These are phyloP conservation scores for Drechslerella dactyloides DNA, from an alignment of 2,329 filamentous ascomycete species.

Conservation along the genomic window DNA sequence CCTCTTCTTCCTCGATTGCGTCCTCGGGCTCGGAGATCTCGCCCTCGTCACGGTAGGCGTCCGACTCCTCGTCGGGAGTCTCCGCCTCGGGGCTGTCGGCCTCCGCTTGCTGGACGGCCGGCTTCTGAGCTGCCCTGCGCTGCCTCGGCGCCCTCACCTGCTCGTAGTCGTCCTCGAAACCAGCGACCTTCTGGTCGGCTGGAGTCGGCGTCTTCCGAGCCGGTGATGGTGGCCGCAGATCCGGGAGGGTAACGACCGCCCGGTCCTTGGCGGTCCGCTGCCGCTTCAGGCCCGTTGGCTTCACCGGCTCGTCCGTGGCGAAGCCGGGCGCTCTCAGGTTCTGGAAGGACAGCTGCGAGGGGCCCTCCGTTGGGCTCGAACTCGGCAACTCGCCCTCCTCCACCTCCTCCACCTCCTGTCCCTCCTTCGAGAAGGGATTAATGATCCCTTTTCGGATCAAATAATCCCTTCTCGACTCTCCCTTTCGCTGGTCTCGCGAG, in stretches of 20 bases:
- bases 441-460: slow-evolving; percentile 96
- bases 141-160: slow-evolving; percentile 59
- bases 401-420: slow-evolving; percentile 67
- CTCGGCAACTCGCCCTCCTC: slow-evolving; percentile 71
- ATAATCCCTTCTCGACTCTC: slow-evolving; percentile 82
- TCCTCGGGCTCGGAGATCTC: slow-evolving; percentile 55
- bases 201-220: slow-evolving; percentile 56
- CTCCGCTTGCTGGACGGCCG: slow-evolving; percentile 57
- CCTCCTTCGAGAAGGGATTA: slow-evolving; percentile 87
- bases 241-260: slow-evolving; percentile 9
- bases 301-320: slow-evolving; percentile 61
- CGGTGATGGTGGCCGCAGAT: background rate
- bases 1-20: slow-evolving; percentile 52
- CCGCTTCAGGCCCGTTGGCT: slow-evolving; percentile 50
- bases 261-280: slow-evolving; percentile 1
- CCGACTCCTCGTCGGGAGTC: slow-evolving; percentile 57
- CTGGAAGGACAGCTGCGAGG: slow-evolving; percentile 74
- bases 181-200: slow-evolving; percentile 66
- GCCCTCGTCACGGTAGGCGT: slow-evolving; percentile 57
- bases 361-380: slow-evolving; percentile 77
- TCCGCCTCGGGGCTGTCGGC: slow-evolving; percentile 53
- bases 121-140: slow-evolving; percentile 59
- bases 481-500: slow-evolving; percentile 66
- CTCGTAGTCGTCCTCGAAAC: slow-evolving; percentile 56
- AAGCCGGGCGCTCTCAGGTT: slow-evolving; percentile 77